Evolutionary conservation across 2,329 filamentous ascomycete species (phyloP).

Genomic region (Colletotrichum caudatum): DNA sequence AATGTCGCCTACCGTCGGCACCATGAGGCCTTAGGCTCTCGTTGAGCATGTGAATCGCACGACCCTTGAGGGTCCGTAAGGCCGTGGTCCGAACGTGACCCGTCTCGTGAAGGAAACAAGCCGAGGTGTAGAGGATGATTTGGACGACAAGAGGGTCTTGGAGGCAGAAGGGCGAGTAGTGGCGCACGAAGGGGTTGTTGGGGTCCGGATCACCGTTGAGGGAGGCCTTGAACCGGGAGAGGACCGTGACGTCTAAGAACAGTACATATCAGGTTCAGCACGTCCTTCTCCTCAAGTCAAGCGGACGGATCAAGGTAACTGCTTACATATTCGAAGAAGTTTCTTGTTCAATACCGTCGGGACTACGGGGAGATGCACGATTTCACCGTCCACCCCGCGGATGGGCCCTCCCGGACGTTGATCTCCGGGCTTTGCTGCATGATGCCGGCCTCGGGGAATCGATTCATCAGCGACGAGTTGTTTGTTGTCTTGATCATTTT

Average conservation of each 20-base stretch:
- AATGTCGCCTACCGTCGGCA: not conserved
- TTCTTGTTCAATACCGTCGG: conserved; percentile 60
- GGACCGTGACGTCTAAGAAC: conserved; percentile 58
- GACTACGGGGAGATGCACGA: conserved; percentile 56
- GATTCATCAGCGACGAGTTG: not conserved
- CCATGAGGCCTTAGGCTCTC: conserved; percentile 56
- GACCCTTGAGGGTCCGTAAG: conserved; percentile 57
- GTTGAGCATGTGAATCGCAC: conserved; percentile 60
- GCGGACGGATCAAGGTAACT: not conserved
- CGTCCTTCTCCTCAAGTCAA: not conserved
- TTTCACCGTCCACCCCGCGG: conserved; percentile 48
- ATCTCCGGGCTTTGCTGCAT: not conserved
- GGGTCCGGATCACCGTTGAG: conserved; percentile 62
- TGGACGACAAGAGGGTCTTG: conserved; percentile 63
- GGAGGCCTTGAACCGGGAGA: conserved; percentile 64
- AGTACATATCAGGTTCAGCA: conserved; percentile 5
- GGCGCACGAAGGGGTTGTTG: conserved; percentile 59
- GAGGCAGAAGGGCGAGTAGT: conserved; percentile 61
- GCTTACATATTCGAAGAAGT: conserved; percentile 48
- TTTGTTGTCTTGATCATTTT: not conserved
- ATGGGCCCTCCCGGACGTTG: conserved; percentile 13
- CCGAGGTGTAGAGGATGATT: conserved; percentile 62
- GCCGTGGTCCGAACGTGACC: conserved; percentile 59
- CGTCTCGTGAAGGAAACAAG: conserved; percentile 64
- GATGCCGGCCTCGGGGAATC: not conserved